These are phyloP conservation scores for Colletotrichum sp. DNA, from an alignment of 2,329 filamentous ascomycete genomes.

Conservation along the genomic window DNA sequence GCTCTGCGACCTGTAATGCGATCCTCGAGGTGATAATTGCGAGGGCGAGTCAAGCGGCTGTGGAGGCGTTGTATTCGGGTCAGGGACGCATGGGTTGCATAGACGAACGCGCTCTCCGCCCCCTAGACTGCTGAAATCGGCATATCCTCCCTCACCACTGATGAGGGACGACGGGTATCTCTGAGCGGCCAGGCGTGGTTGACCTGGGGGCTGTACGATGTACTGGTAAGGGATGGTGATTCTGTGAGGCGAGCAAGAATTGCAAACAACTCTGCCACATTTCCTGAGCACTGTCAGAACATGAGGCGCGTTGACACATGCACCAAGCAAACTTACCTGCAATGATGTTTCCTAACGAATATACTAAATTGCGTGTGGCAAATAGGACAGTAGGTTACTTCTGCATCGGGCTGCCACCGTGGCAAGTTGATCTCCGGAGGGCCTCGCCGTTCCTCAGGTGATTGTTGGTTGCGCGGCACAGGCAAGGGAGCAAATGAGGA, in stretches of 20 bases:
- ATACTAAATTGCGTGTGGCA: constrained; percentile 82
- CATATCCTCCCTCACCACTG: constrained; percentile 44
- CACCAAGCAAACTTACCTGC: constrained; percentile 64
- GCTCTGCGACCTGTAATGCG: constrained; percentile 53
- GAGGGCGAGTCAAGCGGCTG: constrained; percentile 38
- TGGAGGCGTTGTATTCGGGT: constrained; percentile 64
- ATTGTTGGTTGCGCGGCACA: background rate
- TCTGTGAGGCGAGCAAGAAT: constrained; percentile 87
- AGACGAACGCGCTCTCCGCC: constrained; percentile 64
- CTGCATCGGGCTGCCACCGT: constrained; percentile 86
- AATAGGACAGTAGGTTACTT: constrained; percentile 84
- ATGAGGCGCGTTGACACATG: background rate
- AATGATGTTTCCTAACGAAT: constrained; percentile 91
- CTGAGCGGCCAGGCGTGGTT: constrained; percentile 33
- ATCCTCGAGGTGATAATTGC: constrained; percentile 36
- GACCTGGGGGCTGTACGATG: constrained; percentile 78
- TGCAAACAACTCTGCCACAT: constrained; percentile 92
- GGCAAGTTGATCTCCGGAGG: constrained; percentile 64
- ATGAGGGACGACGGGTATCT: constrained; percentile 43
- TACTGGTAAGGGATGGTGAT: constrained; percentile 95
- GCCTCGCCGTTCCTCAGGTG: background rate
- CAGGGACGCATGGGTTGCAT: constrained; percentile 67
- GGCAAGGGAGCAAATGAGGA: background rate
- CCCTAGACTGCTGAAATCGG: constrained; percentile 49
- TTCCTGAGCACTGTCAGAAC: constrained; percentile 58